A percentile compares a stretch with the other conserved stretches of the same genome.
Evolutionary conservation across 306 rosid species (phyloP).

Genomic region (Benincasa hispida): DNA sequence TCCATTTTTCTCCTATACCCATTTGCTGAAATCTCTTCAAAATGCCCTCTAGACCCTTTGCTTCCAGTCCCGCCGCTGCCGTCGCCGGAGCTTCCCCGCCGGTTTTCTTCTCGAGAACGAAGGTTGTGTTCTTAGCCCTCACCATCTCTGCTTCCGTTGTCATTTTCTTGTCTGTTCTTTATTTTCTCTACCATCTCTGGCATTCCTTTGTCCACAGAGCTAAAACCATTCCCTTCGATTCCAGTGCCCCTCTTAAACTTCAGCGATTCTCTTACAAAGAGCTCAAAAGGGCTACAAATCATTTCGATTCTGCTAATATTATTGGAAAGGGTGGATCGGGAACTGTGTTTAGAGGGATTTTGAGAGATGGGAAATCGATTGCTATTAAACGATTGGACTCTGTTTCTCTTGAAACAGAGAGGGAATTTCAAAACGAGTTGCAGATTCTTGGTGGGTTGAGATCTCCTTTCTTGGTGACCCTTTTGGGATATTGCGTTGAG

Average conservation of each 20-base stretch:
- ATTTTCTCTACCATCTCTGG: constrained; percentile 73
- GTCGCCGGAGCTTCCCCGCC: not conserved
- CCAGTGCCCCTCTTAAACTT: constrained; percentile 75
- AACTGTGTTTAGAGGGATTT: constrained; percentile 74
- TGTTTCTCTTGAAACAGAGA: constrained; percentile 52
- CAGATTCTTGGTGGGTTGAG: constrained; percentile 86
- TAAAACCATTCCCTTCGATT: constrained; percentile 71
- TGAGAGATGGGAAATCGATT: constrained; percentile 55
- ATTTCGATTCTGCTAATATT: constrained; percentile 50
- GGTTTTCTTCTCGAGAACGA: constrained; percentile 45
- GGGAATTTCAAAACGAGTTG: constrained; percentile 90
- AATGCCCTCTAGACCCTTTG: constrained; percentile 78
- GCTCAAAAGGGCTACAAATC: constrained; percentile 55
- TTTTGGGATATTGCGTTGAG: constrained; percentile 80
- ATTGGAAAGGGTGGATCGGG: constrained; percentile 96
- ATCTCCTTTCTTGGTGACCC: constrained; percentile 74
- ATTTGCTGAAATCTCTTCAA: constrained; percentile 6
- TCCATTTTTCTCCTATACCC: constrained; percentile 6
- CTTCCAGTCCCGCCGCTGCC: constrained; percentile 11
- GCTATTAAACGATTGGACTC: constrained; percentile 71
- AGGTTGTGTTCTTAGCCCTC: constrained; percentile 56
- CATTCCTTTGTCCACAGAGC: constrained; percentile 49
- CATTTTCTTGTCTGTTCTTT: constrained; percentile 52
- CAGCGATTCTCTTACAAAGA: constrained; percentile 71
- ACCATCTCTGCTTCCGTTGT: constrained; percentile 70